A percentile compares a stretch with the other conserved stretches of the same genome.
Evolutionary conservation across 148 eudicot species (phyloP).

Genomic region (Rhododendron mucronatum): DNA sequence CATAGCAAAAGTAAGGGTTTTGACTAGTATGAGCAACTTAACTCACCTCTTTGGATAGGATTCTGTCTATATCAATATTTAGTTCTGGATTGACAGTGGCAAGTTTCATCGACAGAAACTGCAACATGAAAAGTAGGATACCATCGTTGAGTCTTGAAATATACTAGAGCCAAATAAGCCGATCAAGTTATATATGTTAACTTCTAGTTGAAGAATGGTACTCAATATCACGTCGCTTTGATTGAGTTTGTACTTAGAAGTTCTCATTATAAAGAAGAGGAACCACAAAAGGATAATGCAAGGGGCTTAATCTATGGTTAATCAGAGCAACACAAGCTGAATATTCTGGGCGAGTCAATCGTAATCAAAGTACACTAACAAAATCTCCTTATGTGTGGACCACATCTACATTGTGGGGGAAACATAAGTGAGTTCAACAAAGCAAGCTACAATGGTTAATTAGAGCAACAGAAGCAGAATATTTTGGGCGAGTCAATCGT

Average conservation of each 20-base stretch:
- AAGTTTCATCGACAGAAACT: slow-evolving; percentile 97
- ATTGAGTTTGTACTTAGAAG: background rate
- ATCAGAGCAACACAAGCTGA: background rate
- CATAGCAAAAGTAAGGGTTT: background rate
- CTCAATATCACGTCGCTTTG: background rate
- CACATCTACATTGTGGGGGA: background rate
- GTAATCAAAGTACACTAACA: background rate
- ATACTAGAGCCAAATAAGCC: background rate
- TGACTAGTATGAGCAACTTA: background rate
- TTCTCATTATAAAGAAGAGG: too few species aligned
- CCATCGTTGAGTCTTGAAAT: background rate
- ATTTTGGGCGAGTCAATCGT: background rate
- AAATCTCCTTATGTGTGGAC: background rate
- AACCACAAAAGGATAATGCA: background rate
- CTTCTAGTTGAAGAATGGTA: background rate
- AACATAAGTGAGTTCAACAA: background rate
- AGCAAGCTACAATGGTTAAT: background rate
- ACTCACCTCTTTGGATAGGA: slow-evolving; percentile 84
- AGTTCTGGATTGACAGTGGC: slow-evolving; percentile 94
- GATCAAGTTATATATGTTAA: background rate
- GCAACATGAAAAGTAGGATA: slow-evolving; percentile 24
- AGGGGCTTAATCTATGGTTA: background rate
- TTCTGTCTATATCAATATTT: slow-evolving; percentile 61
- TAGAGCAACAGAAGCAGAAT: background rate
- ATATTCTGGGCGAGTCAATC: background rate